A percentile compares a stretch with the other conserved stretches of the same genome.
Conservation (phyloP, 805 yeast genomes). For the Saturnispora besseyi region DNA sequence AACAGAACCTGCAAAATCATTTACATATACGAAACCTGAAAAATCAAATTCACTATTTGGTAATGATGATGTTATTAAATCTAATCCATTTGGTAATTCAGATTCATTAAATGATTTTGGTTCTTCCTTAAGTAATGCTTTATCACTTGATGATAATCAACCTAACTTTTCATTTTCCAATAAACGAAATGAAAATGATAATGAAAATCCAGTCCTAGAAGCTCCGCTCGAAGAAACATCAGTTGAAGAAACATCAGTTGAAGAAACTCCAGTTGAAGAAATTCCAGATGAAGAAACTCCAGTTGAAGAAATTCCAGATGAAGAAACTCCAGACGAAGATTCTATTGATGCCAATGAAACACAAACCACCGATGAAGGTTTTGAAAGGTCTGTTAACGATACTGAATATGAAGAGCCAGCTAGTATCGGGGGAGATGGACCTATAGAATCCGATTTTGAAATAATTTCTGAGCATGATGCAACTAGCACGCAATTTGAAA, state of each 20-base stretch:
- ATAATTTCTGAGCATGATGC: not conserved
- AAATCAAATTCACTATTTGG: not conserved
- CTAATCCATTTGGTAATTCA: conserved; percentile 6
- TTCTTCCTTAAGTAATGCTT: not conserved
- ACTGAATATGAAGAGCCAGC: not conserved
- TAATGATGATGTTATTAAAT: not conserved
- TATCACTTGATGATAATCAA: not conserved
- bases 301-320: not conserved
- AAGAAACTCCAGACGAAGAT: not conserved
- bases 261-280: too few relatives aligned
- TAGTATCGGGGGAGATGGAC: not conserved
- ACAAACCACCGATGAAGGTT: not conserved
- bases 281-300: too few relatives aligned
- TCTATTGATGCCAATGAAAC: not conserved
- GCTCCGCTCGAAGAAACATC: not conserved
- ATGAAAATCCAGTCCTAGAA: not conserved
- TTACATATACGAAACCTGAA: not conserved
- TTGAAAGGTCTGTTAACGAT: not conserved
- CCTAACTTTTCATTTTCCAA: not conserved
- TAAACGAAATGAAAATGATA: not conserved
- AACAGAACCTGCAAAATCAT: not conserved
- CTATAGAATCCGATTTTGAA: not conserved
- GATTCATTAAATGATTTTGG: not conserved
- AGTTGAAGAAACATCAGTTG: too few relatives aligned
- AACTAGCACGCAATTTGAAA: not conserved